Base-by-base conservation (phyloP, 2,329 filamentous ascomycete genomes). In the Venturia aucupariae region DNA sequence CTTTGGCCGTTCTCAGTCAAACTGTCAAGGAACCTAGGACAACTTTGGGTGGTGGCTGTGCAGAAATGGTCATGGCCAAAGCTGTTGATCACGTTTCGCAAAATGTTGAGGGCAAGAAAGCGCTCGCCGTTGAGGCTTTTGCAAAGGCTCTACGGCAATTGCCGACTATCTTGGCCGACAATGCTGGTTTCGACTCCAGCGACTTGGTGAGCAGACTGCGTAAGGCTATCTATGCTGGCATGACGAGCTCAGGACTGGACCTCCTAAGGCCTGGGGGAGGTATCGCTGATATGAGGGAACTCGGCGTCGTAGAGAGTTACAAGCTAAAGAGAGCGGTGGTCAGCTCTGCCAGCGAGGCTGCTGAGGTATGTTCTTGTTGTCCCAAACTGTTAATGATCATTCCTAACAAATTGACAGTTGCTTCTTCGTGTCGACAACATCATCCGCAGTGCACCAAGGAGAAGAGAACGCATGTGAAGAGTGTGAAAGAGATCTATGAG, bases 1-100 rank as follows among this genome's bases (percentile, higher is more conserved):
- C 94, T 60, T 83, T 99, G 65, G 94, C 94, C 17, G 94, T 99
- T 15, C 85, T 99, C 48, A 97, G 93, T 11, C 94, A 99, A 78
- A 99, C 94, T 1, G 90, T 99, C 71, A 90, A 89, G 76, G 92
- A 97, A 78, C 94, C 94, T 62, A 87, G 90, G 75, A 95, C 92
- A 51, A 97, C 94, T 0, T 86, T 99, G 3, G 94, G 94, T 63
- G 94, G 94, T 73, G 94, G 94, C 35, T 97, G 92, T 73, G 92
- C 93, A 4, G 94, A 99, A 84, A 97, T 97, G 93, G 81, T 96
- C 70, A 99, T 99, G 94, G 90, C 93, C 68, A 96, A 97, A 82
- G 94, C 94, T 8, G 94, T 99, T 27, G 93, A 97, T 74, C 90
- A 89, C 67, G 91, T 91, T 5, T 92, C 92, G 27, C 92, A 95